A percentile compares a stretch with the other conserved stretches of the same genome.
These are phyloP conservation scores for Trichomonascaceae sp. DNA, from an alignment of 1,139 yeast genomes.

Conservation along the genomic window DNA sequence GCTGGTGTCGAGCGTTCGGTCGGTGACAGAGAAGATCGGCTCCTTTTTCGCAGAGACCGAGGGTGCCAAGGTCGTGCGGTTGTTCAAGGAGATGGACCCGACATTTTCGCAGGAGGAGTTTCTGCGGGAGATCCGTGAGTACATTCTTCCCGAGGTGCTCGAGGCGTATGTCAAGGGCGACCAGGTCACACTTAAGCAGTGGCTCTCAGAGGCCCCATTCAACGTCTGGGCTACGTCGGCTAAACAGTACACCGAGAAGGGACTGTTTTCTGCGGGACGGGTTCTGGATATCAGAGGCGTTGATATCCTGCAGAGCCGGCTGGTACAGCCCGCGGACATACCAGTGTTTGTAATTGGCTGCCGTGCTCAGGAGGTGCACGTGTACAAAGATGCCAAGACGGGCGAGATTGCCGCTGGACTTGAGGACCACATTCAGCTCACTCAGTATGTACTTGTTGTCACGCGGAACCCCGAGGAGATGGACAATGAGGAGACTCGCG, in stretches of 20 bases:
- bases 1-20: conserved; percentile 66
- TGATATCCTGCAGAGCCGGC: conserved; percentile 79
- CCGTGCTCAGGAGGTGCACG: conserved; percentile 91
- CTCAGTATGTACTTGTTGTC: conserved; percentile 92
- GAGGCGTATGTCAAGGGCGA: conserved; percentile 96
- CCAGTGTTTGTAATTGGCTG: conserved; percentile 94
- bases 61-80: conserved; percentile 77
- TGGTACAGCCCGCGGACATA: conserved; percentile 79
- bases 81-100: conserved; percentile 86
- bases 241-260: conserved; percentile 86
- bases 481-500: conserved; percentile 83
- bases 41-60: conserved; percentile 95
- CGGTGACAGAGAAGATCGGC: conserved; percentile 66
- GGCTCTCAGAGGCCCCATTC: conserved; percentile 96
- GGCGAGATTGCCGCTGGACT: conserved; percentile 96
- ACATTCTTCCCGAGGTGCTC: conserved; percentile 85
- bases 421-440: conserved; percentile 83
- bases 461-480: conserved; percentile 89
- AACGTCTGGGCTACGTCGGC: conserved; percentile 92
- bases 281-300: conserved; percentile 93
- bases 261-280: conserved; percentile 80
- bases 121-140: conserved; percentile 75
- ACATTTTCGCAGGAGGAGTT: conserved; percentile 69
- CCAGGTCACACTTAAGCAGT: conserved; percentile 61
- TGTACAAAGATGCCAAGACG: conserved; percentile 78